Percentiles rank a stretch among this genome's conserved stretches.
Evolutionary conservation across 75 land plant species (phyloP).

Genomic region (Ceratopteris richardii): DNA sequence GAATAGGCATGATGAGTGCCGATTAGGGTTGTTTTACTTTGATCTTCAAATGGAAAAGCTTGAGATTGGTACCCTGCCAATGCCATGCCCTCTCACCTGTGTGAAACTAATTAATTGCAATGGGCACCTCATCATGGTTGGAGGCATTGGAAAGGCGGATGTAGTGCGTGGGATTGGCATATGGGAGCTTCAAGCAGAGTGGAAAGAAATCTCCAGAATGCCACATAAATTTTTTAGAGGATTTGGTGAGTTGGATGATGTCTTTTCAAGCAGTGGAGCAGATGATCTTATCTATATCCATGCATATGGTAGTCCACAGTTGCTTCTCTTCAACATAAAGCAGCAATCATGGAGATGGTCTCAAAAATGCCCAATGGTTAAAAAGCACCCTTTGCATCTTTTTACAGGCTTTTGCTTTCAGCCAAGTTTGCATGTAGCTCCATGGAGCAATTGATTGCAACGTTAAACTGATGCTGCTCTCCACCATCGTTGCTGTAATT

Average conservation of each 20-base stretch:
- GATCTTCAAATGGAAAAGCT: conserved; percentile 31
- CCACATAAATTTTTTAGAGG: conserved; percentile 71
- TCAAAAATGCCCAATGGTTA: conserved; percentile 61
- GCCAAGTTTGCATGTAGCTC: conserved; percentile 34
- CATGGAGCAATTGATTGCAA: too few relatives aligned
- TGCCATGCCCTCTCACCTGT: conserved; percentile 66
- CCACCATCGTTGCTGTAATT: too few relatives aligned
- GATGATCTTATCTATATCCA: conserved; percentile 74
- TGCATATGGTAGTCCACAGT: conserved; percentile 65
- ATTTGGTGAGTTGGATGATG: conserved; percentile 80
- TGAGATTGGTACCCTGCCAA: conserved; percentile 33
- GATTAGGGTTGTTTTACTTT: conserved; percentile 52
- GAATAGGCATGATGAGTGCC: conserved; percentile 21
- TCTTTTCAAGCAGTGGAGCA: conserved; percentile 72
- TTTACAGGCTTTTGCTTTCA: conserved; percentile 80
- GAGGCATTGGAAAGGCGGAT: conserved; percentile 72
- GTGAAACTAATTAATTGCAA: conserved; percentile 75
- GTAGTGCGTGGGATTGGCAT: conserved; percentile 79
- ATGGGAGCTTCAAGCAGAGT: conserved; percentile 56
- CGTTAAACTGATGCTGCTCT: too few relatives aligned
- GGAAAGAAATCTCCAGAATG: conserved; percentile 68
- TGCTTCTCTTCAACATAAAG: conserved; percentile 57
- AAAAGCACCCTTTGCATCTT: conserved; percentile 70
- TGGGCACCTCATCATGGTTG: conserved; percentile 69
- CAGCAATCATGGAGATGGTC: conserved; percentile 71